These are phyloP conservation scores for Pseudogymnoascus sp. DNA, from an alignment of 2,329 filamentous ascomycete genomes.

Conservation along the genomic window DNA sequence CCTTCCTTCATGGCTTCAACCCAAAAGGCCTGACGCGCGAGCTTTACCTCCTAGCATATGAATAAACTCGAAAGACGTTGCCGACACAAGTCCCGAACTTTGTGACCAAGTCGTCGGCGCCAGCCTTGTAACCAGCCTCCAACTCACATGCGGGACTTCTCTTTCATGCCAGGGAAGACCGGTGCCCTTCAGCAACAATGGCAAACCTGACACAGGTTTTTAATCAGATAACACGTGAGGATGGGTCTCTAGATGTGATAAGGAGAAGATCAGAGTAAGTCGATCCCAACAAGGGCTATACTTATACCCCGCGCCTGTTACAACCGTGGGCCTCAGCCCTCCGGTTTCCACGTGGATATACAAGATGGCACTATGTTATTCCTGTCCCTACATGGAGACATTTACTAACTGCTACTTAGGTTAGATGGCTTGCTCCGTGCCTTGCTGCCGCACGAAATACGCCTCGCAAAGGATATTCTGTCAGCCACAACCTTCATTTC, in stretches of 20 bases:
- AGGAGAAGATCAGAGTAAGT: constrained; percentile 18
- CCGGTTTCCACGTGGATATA: not conserved
- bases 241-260: constrained; percentile 14
- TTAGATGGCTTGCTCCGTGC: constrained; percentile 15
- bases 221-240: constrained; percentile 13
- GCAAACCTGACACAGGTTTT: constrained; percentile 11
- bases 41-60: not conserved
- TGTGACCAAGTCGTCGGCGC: not conserved
- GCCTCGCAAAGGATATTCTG: constrained; percentile 2
- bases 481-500: constrained; percentile 10
- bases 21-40: not conserved
- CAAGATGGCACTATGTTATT: not conserved
- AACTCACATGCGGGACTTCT: constrained; percentile 9
- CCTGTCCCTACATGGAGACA: not conserved
- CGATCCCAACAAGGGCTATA: not conserved
- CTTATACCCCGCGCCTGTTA: not conserved
- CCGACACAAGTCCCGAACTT: not conserved
- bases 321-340: not conserved
- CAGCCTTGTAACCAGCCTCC: not conserved
- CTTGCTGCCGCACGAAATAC: constrained; percentile 16
- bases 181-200: constrained; percentile 13
- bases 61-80: not conserved
- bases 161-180: constrained; percentile 12
- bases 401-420: constrained; percentile 14
- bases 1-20: not conserved